A percentile compares a stretch with the other conserved stretches of the same genome.
Evolutionary conservation across 1,139 yeast genomes (phyloP).

Genomic region (Hanseniaspora sp.): DNA sequence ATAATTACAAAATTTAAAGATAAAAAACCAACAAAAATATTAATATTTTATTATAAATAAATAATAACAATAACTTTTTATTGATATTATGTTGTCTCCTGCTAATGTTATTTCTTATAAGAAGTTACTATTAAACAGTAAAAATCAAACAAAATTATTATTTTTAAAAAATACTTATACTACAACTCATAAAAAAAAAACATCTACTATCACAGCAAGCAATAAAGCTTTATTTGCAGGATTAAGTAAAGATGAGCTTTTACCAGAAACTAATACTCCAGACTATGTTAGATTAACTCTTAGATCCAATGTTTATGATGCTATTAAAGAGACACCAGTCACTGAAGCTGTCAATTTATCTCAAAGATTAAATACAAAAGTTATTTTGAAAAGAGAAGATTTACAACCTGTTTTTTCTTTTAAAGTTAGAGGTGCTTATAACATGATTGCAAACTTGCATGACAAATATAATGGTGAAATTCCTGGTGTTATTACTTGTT

Average conservation of each 20-base stretch:
- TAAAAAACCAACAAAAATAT: too few relatives aligned
- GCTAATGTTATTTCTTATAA: not conserved
- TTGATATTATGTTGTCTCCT: not conserved
- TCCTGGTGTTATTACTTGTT: conserved; percentile 91
- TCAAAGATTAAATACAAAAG: conserved; percentile 58
- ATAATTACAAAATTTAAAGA: too few relatives aligned
- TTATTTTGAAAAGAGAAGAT: conserved; percentile 81
- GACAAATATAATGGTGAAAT: conserved; percentile 13
- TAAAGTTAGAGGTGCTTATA: conserved; percentile 94
- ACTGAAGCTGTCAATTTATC: conserved; percentile 67
- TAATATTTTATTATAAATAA: too few relatives aligned
- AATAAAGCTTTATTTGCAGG: conserved; percentile 24
- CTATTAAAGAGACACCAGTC: conserved; percentile 79
- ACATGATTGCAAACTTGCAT: conserved; percentile 78
- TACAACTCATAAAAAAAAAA: not conserved
- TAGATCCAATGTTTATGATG: conserved; percentile 90
- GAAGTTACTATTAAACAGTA: not conserved
- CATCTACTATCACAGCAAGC: not conserved
- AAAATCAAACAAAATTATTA: not conserved
- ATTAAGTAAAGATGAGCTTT: conserved; percentile 41
- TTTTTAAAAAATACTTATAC: not conserved
- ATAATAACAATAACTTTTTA: too few relatives aligned
- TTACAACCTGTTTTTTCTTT: conserved; percentile 88
- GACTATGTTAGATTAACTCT: conserved; percentile 82
- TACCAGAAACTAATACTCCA: conserved; percentile 53